Evolutionary conservation across 139 green algal genomes (phyloP).

Genomic region (Coelastrella sp.): DNA sequence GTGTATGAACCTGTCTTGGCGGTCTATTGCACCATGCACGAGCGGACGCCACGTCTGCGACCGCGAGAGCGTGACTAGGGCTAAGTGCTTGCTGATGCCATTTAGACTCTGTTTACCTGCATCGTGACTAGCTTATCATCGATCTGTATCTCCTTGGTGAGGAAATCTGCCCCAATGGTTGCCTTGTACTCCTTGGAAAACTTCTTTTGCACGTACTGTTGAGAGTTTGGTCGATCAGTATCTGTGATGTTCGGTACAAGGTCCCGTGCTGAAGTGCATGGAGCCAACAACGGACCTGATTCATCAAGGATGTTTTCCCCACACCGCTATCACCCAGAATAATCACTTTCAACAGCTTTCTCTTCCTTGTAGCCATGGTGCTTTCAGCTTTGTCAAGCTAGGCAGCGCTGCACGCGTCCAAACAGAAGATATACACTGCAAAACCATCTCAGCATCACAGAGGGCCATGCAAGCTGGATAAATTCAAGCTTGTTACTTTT

Average conservation of each 20-base stretch:
- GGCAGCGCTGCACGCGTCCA: background rate
- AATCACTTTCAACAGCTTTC: slow-evolving; percentile 98
- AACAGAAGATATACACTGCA: background rate
- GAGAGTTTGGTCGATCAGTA: background rate
- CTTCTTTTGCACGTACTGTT: slow-evolving; percentile 99
- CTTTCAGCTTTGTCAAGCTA: background rate
- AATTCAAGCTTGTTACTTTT: background rate
- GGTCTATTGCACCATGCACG: no score
- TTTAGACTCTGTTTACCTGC: slow-evolving; percentile 70
- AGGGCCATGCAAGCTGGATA: background rate
- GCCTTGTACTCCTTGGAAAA: slow-evolving; percentile 99
- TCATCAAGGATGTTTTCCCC: slow-evolving; percentile 99
- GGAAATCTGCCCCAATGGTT: slow-evolving; percentile 99
- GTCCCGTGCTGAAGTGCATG: background rate
- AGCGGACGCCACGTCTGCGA: no score
- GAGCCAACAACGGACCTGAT: slow-evolving; percentile 54
- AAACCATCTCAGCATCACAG: background rate
- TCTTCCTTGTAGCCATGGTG: slow-evolving; percentile 61
- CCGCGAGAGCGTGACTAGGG: no score
- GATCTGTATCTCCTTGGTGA: slow-evolving; percentile 99
- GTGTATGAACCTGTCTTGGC: no score
- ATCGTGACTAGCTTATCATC: slow-evolving; percentile 98
- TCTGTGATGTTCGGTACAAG: background rate
- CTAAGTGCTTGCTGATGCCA: no score
- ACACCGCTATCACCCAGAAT: slow-evolving; percentile 97